Evolutionary conservation across 1,139 yeast species (phyloP), one percentile per base, ranked within the genome.

Genomic region (Scheffersomyces lignicola): DNA sequence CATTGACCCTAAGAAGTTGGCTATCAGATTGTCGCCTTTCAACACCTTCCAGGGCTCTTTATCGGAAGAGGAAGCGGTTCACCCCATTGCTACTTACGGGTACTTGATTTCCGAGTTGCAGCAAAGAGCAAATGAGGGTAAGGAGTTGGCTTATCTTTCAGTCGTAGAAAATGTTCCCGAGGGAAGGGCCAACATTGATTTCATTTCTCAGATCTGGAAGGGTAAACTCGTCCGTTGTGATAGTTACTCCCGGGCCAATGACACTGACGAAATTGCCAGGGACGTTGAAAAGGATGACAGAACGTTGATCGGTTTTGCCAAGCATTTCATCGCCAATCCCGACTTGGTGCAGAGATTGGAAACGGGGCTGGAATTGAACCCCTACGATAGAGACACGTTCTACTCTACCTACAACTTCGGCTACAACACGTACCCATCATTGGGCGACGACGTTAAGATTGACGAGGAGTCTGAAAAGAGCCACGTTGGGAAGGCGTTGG

Each of bases 1-100:
- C 18, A 66, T 74, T 20, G 68, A 67, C 12, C 37, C 49, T 9
- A 24, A 35, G 17, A 70, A 63, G 42, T 60, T 78, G 18, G 84
- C 75, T 24, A 55, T 81, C 39, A 69, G 89, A 56, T 45, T 83
- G 7, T 78, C 87, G 7, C 90, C 90, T 31, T 76, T 69, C 58
- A 64, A 68, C 22, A 47, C 45, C 3, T 60, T 64, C 53, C 69
- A 65, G 48, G 75, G 68, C 21, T 61, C 66, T 48, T 45, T 41
- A 49, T 60, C 48, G 51, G 62, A 48, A 55, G 61, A 56, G 44
- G 61, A 52, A 16, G 54, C 44, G 18, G 57, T 54, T 34, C 62
- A 57, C 31, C 66, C 70, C 8, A 49, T 57, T 25, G 62, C 57
- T 18, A 58, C 56, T 15, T 61, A 56, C 36, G 56, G 62, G 10